phyloP scores from a whole-genome alignment of 345 rosid species.

The Cardamine resedifolia region DNA sequence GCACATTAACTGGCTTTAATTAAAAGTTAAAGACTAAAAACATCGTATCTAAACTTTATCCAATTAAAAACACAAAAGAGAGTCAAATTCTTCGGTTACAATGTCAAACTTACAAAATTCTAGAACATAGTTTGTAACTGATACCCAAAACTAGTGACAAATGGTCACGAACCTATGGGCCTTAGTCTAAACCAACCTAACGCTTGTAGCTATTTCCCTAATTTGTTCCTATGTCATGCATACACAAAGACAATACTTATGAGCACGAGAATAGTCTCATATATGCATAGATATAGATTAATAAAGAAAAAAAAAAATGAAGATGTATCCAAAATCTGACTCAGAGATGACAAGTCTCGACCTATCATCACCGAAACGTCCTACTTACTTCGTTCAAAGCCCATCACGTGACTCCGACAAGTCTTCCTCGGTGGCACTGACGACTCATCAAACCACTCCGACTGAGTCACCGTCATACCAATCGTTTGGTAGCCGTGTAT shows the following conservation, averaged over 20 bases:
- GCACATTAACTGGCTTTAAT: neutral
- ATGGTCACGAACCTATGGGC: slow-evolving; percentile 22
- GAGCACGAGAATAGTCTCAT: slow-evolving; percentile 28
- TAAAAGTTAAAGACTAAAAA: neutral
- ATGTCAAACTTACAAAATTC: neutral
- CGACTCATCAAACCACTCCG: slow-evolving; percentile 50
- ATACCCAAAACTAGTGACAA: slow-evolving; percentile 26
- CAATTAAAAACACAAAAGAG: neutral
- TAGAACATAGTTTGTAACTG: slow-evolving; percentile 7
- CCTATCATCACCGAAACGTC: slow-evolving; percentile 73
- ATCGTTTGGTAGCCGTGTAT: slow-evolving; percentile 65
- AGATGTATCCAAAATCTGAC: slow-evolving; percentile 60
- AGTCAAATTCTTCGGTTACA: slow-evolving; percentile 21
- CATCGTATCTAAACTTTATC: neutral
- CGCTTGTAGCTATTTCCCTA: slow-evolving; percentile 29
- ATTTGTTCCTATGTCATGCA: slow-evolving; percentile 25
- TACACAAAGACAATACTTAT: slow-evolving; percentile 20
- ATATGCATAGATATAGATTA: neutral
- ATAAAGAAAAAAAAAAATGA: slow-evolving; percentile 2
- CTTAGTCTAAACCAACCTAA: neutral
- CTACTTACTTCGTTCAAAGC: slow-evolving; percentile 68
- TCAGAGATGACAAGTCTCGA: slow-evolving; percentile 71
- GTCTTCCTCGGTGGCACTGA: slow-evolving; percentile 62
- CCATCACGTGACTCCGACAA: slow-evolving; percentile 89
- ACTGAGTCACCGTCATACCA: slow-evolving; percentile 81